phyloP scores from a whole-genome alignment of 495 filamentous ascomycete genomes.

The Xylaria curta region DNA sequence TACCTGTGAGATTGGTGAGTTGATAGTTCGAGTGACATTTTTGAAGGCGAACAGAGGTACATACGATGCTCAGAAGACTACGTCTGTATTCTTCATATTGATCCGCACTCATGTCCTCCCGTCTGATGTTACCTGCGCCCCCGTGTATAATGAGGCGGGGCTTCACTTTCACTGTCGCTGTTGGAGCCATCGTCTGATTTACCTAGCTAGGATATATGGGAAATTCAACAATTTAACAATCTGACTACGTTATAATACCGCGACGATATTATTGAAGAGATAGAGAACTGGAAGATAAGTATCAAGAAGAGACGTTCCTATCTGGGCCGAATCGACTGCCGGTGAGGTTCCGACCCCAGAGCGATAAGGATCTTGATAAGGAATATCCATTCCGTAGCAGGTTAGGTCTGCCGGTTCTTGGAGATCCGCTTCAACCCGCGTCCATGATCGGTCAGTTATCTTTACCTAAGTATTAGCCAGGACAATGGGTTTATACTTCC shows the following conservation, averaged over 20 bases:
- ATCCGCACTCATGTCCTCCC: constrained; percentile 65
- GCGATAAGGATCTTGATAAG: constrained; percentile 18
- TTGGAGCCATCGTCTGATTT: constrained; percentile 24
- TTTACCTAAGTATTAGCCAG: no score
- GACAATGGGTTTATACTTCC: no score
- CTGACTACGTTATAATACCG: background rate
- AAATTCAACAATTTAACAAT: background rate
- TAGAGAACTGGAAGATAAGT: background rate
- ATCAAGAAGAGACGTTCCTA: background rate
- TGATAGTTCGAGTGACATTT: background rate
- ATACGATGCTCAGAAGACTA: constrained; percentile 67
- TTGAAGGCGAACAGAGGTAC: background rate
- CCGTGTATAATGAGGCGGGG: constrained; percentile 86
- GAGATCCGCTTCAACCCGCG: no score
- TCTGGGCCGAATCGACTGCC: background rate
- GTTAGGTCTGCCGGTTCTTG: no score
- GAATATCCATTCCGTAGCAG: background rate
- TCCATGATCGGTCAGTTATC: no score
- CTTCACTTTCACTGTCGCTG: constrained; percentile 40
- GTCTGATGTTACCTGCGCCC: constrained; percentile 82
- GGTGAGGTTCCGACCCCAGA: constrained; percentile 4
- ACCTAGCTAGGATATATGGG: background rate
- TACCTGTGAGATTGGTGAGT: constrained; percentile 8
- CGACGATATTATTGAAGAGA: background rate
- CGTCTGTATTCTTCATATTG: constrained; percentile 65